Percentiles rank a stretch among this genome's conserved stretches.
Evolutionary conservation across 768 basidiomycete genomes (phyloP).

Genomic region (Leccinum rimulosum): DNA sequence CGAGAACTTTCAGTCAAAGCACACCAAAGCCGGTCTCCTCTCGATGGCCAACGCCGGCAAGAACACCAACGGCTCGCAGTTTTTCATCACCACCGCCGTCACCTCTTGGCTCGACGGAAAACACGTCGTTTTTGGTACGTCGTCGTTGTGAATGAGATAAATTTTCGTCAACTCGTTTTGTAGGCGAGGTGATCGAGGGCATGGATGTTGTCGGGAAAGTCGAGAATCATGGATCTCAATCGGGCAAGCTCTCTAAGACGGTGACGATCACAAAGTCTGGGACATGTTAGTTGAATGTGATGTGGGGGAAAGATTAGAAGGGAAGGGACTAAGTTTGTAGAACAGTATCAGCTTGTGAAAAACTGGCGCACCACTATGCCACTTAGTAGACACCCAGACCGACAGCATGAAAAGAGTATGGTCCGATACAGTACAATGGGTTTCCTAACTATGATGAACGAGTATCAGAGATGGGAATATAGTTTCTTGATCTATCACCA

Average conservation of each 20-base stretch:
- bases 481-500: too few relatives aligned
- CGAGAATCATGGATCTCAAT: background rate
- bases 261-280: conserved; percentile 3
- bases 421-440: background rate
- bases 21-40: conserved; percentile 64
- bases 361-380: background rate
- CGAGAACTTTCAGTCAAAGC: conserved; percentile 80
- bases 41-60: conserved; percentile 79
- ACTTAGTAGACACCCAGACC: background rate
- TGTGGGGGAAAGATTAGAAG: background rate
- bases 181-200: conserved; percentile 12
- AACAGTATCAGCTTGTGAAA: background rate
- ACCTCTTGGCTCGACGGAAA: conserved; percentile 80
- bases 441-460: background rate
- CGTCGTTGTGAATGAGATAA: background rate
- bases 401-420: background rate
- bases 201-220: background rate
- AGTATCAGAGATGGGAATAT: background rate
- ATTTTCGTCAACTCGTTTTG: background rate
- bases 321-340: background rate
- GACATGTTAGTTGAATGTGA: background rate
- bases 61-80: conserved; percentile 86
- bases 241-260: background rate
- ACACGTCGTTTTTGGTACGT: conserved; percentile 82
- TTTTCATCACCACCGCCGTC: conserved; percentile 84